Base-by-base conservation (phyloP, 2,329 filamentous ascomycete species). In the Phaeoacremonium minimum region DNA sequence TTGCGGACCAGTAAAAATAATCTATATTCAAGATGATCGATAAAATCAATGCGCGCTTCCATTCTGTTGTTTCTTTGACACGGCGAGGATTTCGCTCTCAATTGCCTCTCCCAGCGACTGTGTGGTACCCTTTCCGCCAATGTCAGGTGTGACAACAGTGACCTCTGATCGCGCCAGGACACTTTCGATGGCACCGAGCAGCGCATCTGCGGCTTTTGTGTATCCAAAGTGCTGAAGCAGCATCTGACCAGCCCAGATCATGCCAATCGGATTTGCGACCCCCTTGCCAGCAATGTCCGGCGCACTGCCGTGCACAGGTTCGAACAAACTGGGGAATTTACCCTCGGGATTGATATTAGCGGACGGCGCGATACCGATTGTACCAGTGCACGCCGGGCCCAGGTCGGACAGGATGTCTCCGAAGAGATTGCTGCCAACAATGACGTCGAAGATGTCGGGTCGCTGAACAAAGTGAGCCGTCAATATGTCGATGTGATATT, bases 231-330 rank as follows among this genome's bases (percentile, higher is more conserved):
- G 82, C 28, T 69, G 60, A 11, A 83, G 65, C 75, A 87, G 78
- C 64, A 84, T 82, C 5, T 80, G 77, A 0, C 76, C 80, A 1
- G 79, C 81, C 82, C 81, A 85, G 53, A 84, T 82, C 6, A 79
- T 80, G 6, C 73, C 80, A 0, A 84, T 67, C 0, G 79, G 78
- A 48, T 83, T 83, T 1, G 77, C 76, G 18, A 78, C 63, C 0
- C 77, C 77, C 48, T 77, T 73, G 4, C 80, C 78, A 1, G 74
- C 75, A 37, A 84, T 83, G 43, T 83, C 80, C 4, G 77, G 78
- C 1, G 77, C 79, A 18, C 71, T 77, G 8, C 78, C 79, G 43
- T 83, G 78, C 22, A 80, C 75, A 11, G 78, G 76, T 58, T 81
- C 77, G 42, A 80, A 82, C 61, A 82, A 73, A 40, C 71, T 77